Evolutionary conservation across 1,284 basidiomycete species (phyloP).

Genomic region (Meripilus lineatus): DNA sequence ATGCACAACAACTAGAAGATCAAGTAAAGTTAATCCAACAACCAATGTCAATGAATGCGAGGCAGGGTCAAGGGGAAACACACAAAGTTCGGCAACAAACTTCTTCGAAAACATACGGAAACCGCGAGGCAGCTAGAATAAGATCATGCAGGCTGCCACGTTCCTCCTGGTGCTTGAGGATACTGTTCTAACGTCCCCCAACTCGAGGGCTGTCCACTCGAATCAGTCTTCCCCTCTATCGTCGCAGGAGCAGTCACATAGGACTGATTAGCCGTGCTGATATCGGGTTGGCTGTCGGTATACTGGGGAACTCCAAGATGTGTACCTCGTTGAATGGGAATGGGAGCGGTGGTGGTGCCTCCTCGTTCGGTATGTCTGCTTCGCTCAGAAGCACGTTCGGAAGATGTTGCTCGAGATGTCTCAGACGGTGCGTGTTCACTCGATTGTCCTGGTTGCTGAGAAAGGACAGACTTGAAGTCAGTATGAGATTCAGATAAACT

Average conservation of each 20-base stretch:
- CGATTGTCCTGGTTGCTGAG: background rate
- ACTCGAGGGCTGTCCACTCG: conserved; percentile 29
- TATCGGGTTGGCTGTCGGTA: conserved; percentile 43
- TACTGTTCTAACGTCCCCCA: conserved; percentile 34
- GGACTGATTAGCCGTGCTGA: conserved; percentile 63
- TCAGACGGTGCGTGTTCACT: conserved; percentile 7
- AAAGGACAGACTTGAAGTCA: background rate
- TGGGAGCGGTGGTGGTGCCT: conserved; percentile 17
- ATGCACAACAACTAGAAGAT: too few relatives aligned
- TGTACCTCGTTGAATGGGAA: conserved; percentile 15
- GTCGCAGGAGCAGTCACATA: conserved; percentile 62
- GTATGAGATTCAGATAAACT: background rate
- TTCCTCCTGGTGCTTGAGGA: conserved; percentile 14
- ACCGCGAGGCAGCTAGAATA: background rate
- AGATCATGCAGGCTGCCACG: conserved; percentile 22
- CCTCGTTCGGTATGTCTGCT: conserved; percentile 9
- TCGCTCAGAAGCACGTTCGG: conserved; percentile 6
- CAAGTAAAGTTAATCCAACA: too few relatives aligned
- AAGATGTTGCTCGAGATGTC: conserved; percentile 5
- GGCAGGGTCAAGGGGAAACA: too few relatives aligned
- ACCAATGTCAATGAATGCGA: too few relatives aligned
- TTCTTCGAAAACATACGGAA: background rate
- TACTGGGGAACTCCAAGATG: conserved; percentile 9
- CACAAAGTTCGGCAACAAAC: too few relatives aligned
- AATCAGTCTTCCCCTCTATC: conserved; percentile 42